phyloP scores from a whole-genome alignment of 345 rosid species.

The Rubroshorea leprosula region DNA sequence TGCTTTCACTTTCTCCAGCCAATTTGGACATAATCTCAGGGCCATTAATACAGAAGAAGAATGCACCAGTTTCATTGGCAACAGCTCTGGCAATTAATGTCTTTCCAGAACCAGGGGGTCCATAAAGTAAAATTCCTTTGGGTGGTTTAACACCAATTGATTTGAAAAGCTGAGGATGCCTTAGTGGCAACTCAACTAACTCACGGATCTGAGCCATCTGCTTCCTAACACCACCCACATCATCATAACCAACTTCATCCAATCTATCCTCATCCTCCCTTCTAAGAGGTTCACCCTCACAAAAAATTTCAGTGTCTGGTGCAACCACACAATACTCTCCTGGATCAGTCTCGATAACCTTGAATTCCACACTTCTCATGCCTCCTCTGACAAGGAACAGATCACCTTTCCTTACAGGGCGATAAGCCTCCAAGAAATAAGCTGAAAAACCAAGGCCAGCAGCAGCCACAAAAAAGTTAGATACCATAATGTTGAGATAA shows the following conservation, averaged over 20 bases:
- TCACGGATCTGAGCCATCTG: conserved; percentile 80
- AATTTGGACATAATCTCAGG: conserved; percentile 72
- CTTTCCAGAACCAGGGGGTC: conserved; percentile 59
- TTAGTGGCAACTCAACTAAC: conserved; percentile 60
- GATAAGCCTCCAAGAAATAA: conserved; percentile 64
- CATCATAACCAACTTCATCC: conserved; percentile 73
- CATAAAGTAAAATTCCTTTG: conserved; percentile 62
- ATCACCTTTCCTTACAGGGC: conserved; percentile 66
- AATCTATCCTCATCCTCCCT: conserved; percentile 71
- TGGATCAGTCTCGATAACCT: conserved; percentile 51
- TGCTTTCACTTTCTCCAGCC: conserved; percentile 78
- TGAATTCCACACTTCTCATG: conserved; percentile 69
- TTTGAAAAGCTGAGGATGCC: conserved; percentile 72
- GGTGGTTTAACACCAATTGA: conserved; percentile 74
- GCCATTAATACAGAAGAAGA: conserved; percentile 66
- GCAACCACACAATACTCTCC: conserved; percentile 69
- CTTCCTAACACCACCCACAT: conserved; percentile 71
- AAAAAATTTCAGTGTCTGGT: conserved; percentile 67
- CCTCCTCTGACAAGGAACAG: conserved; percentile 66
- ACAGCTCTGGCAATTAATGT: conserved; percentile 65
- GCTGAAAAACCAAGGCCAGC: conserved; percentile 27
- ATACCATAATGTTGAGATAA: too few species aligned
- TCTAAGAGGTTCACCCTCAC: conserved; percentile 62
- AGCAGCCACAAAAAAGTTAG: neutral
- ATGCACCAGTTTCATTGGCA: conserved; percentile 71